Percentiles rank a stretch among this genome's conserved stretches.
phyloP scores from a whole-genome alignment of 352 stramenopile species.

The Phytophthora nicotianae region DNA sequence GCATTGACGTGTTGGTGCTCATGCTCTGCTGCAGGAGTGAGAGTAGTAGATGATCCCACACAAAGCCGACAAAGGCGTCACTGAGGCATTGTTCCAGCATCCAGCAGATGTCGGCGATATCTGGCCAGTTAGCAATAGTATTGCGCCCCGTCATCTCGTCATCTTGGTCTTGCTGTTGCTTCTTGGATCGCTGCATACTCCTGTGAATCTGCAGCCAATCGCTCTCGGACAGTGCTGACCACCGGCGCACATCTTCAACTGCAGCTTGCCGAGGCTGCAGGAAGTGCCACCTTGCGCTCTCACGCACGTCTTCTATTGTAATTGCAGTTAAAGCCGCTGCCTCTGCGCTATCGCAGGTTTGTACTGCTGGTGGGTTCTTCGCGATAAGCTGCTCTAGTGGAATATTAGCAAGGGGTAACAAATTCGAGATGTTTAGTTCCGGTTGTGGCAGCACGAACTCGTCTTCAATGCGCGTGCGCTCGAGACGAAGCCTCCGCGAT shows the following conservation, averaged over 20 bases:
- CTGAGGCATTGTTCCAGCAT: slow-evolving; percentile 49
- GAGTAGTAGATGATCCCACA: slow-evolving; percentile 59
- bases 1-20: background rate
- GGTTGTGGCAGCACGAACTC: slow-evolving; percentile 61
- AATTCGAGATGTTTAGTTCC: slow-evolving; percentile 36
- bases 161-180: slow-evolving; percentile 2
- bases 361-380: background rate
- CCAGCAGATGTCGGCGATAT: slow-evolving; percentile 32
- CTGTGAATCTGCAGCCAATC: slow-evolving; percentile 51
- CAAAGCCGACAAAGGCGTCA: slow-evolving; percentile 47
- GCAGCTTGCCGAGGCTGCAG: slow-evolving; percentile 30
- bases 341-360: background rate
- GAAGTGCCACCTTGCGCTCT: slow-evolving; percentile 38
- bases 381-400: slow-evolving; percentile 34
- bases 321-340: background rate
- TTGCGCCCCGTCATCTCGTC: slow-evolving; percentile 3
- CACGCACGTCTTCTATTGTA: slow-evolving; percentile 6
- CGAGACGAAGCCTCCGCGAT: slow-evolving; percentile 22
- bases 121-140: slow-evolving; percentile 12
- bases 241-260: slow-evolving; percentile 29
- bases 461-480: slow-evolving; percentile 38
- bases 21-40: slow-evolving; percentile 32
- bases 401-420: slow-evolving; percentile 41
- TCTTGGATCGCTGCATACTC: slow-evolving; percentile 16
- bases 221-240: slow-evolving; percentile 38